phyloP scores from a whole-genome alignment of 179 eudicot genomes.

The Beta corolliflora region DNA sequence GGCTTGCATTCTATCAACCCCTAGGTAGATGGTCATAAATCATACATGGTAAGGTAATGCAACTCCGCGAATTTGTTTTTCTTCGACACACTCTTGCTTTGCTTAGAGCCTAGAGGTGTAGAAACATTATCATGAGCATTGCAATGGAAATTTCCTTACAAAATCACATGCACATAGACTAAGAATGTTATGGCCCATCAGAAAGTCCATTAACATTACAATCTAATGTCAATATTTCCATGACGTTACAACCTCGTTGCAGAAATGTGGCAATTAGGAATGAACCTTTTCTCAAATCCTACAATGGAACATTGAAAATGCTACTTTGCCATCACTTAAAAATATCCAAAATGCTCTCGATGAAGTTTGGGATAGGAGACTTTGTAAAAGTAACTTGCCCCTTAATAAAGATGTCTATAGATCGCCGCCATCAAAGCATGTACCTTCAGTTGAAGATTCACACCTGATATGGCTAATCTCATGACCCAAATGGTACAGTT shows the following conservation, averaged over 20 bases:
- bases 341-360: conserved; percentile 79
- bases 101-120: too few relatives aligned
- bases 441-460: conserved; percentile 69
- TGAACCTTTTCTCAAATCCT: conserved; percentile 71
- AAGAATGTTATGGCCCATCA: too few relatives aligned
- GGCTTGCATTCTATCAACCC: too few relatives aligned
- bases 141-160: too few relatives aligned
- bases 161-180: too few relatives aligned
- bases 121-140: too few relatives aligned
- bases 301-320: conserved; percentile 51
- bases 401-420: conserved; percentile 67
- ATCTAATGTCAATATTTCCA: too few relatives aligned
- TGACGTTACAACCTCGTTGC: conserved; percentile 16
- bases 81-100: too few relatives aligned
- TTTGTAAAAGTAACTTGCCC: conserved; percentile 40
- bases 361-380: conserved; percentile 50
- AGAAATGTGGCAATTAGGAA: conserved; percentile 93
- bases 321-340: conserved; percentile 65
- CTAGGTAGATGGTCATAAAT: too few relatives aligned
- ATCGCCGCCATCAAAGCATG: conserved; percentile 53
- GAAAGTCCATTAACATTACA: too few relatives aligned
- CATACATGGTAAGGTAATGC: too few relatives aligned
- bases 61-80: too few relatives aligned
- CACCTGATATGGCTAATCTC: conserved; percentile 48
- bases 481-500: conserved; percentile 68